These are phyloP conservation scores for Tuber borchii DNA, from an alignment of 495 filamentous ascomycete species.

Conservation along the genomic window DNA sequence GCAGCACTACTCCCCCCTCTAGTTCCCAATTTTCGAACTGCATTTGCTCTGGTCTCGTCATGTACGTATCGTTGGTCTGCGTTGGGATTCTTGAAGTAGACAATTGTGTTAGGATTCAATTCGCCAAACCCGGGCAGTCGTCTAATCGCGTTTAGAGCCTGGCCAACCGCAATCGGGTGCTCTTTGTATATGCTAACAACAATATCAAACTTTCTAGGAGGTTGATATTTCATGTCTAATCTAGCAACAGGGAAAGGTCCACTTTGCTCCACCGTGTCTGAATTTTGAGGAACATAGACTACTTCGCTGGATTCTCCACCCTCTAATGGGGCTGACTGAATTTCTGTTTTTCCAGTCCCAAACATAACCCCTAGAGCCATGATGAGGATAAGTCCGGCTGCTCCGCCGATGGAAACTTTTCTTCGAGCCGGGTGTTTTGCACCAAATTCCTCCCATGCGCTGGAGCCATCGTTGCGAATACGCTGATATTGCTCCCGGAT, in stretches of 20 bases:
- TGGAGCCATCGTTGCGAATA: conserved; percentile 50
- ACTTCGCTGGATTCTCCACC: conserved; percentile 17
- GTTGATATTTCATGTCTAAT: conserved; percentile 27
- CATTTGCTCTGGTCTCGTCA: conserved; percentile 36
- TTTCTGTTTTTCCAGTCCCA: conserved; percentile 9
- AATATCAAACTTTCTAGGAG: conserved; percentile 42
- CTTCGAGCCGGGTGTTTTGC: conserved; percentile 63
- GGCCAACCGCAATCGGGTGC: conserved; percentile 32
- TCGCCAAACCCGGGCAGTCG: conserved; percentile 30
- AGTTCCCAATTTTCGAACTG: conserved; percentile 41
- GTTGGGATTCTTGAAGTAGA: conserved; percentile 44
- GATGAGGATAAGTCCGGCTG: conserved; percentile 58
- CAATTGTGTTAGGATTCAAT: conserved; percentile 34
- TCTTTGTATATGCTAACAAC: conserved; percentile 45
- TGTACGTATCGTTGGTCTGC: conserved; percentile 32
- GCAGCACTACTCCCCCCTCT: conserved; percentile 46
- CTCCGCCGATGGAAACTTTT: conserved; percentile 63
- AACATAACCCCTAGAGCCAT: conserved; percentile 52
- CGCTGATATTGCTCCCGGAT: conserved; percentile 71
- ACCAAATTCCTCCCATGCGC: conserved; percentile 81
- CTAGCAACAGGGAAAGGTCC: conserved; percentile 19
- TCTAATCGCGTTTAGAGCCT: conserved; percentile 22
- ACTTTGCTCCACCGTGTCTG: background rate
- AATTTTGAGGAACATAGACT: conserved; percentile 5
- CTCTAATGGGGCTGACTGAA: conserved; percentile 9